Conservation (phyloP, 1,284 basidiomycete species). For the Coniophora puteana region DNA sequence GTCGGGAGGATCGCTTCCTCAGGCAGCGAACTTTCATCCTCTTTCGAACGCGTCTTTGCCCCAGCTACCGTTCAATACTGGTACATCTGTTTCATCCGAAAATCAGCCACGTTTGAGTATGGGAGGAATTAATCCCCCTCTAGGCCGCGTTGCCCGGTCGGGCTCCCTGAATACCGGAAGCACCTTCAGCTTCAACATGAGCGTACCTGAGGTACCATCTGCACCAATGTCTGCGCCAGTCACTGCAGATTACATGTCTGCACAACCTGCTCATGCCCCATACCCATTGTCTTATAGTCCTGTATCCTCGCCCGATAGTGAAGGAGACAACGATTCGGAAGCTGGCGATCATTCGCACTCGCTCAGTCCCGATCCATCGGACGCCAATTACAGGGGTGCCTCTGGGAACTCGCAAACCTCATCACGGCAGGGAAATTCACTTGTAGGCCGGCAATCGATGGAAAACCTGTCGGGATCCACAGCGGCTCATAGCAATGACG, state of each 20-base stretch:
- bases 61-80: conserved; percentile 27
- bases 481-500: conserved; percentile 53
- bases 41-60: conserved; percentile 25
- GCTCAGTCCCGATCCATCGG: conserved; percentile 27
- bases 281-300: conserved; percentile 25
- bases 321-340: conserved; percentile 40
- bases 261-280: conserved; percentile 15
- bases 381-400: conserved; percentile 20
- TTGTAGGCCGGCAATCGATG: conserved; percentile 21
- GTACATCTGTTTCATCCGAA: conserved; percentile 24
- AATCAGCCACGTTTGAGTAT: conserved; percentile 19
- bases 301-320: conserved; percentile 37
- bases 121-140: conserved; percentile 33
- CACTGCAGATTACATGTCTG: conserved; percentile 28
- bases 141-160: conserved; percentile 60
- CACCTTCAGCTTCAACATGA: conserved; percentile 44
- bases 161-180: conserved; percentile 51
- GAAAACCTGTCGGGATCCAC: conserved; percentile 24
- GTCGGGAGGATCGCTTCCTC: conserved; percentile 30
- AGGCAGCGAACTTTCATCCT: conserved; percentile 29
- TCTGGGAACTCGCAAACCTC: conserved; percentile 21
- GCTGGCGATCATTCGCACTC: conserved; percentile 25
- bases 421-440: conserved; percentile 15
- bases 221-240: conserved; percentile 17
- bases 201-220: conserved; percentile 29